Evolutionary conservation across 495 filamentous ascomycete species (phyloP).

Genomic region (Penicillium arizonense): DNA sequence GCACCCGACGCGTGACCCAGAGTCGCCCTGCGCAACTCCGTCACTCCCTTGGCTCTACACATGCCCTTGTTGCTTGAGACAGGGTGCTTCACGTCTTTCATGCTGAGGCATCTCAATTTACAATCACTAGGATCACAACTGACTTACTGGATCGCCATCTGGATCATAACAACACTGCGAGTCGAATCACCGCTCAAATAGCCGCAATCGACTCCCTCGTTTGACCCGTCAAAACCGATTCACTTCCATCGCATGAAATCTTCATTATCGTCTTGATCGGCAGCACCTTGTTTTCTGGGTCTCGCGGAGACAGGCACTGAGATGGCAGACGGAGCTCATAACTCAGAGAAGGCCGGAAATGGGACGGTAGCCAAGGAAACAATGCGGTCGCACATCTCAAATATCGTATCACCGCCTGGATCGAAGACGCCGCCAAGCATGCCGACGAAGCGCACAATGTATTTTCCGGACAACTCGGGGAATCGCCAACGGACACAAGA

Average conservation of each 20-base stretch:
- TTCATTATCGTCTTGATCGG: neutral
- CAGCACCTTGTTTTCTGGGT: conserved; percentile 12
- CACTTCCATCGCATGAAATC: conserved; percentile 13
- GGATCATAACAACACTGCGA: conserved; percentile 2
- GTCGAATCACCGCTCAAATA: conserved; percentile 6
- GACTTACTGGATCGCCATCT: neutral
- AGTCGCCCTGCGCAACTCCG: conserved; percentile 32
- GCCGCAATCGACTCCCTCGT: neutral
- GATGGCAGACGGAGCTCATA: conserved; percentile 27
- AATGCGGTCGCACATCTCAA: conserved; percentile 21
- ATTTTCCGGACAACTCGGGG: conserved; percentile 34
- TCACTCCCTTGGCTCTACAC: conserved; percentile 31
- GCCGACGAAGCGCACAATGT: conserved; percentile 39
- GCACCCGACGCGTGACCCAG: conserved; percentile 44
- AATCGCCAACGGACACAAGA: conserved; percentile 28
- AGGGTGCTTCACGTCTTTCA: neutral
- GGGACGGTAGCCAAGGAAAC: conserved; percentile 7
- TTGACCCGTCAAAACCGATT: neutral
- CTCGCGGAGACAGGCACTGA: conserved; percentile 13
- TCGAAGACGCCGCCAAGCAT: conserved; percentile 46
- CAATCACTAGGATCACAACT: too few species aligned
- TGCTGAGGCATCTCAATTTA: neutral
- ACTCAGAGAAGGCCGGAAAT: conserved; percentile 11
- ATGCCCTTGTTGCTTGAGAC: conserved; percentile 24
- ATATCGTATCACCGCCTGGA: conserved; percentile 40